These are phyloP conservation scores for Talaromyces nanjingensis DNA, from an alignment of 495 filamentous ascomycete genomes.

Conservation along the genomic window DNA sequence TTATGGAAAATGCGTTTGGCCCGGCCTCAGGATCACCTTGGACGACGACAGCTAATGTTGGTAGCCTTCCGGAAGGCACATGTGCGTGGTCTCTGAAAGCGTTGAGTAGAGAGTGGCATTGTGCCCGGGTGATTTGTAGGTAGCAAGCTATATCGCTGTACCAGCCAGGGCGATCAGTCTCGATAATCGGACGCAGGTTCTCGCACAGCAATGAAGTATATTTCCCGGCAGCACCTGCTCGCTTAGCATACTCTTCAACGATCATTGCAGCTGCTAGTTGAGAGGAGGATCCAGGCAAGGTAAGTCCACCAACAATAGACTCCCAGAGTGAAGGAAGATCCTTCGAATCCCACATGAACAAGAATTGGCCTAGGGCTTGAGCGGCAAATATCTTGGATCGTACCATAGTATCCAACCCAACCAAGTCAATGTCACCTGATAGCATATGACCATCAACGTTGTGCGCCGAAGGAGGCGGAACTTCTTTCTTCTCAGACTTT, in stretches of 20 bases:
- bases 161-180: slow-evolving; percentile 68
- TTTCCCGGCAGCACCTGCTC: slow-evolving; percentile 32
- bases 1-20: slow-evolving; percentile 81
- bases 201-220: slow-evolving; percentile 48
- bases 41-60: slow-evolving; percentile 75
- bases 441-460: slow-evolving; percentile 98
- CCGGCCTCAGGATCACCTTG: slow-evolving; percentile 89
- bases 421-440: slow-evolving; percentile 89
- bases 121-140: slow-evolving; percentile 78
- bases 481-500: slow-evolving; percentile 76
- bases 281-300: slow-evolving; percentile 69
- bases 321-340: slow-evolving; percentile 35
- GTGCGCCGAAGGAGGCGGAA: slow-evolving; percentile 62
- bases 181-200: slow-evolving; percentile 63
- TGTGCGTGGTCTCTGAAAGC: slow-evolving; percentile 82
- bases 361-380: slow-evolving; percentile 62
- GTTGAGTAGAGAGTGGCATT: slow-evolving; percentile 83
- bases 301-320: slow-evolving; percentile 54
- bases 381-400: slow-evolving; percentile 83
- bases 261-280: slow-evolving; percentile 79
- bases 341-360: slow-evolving; percentile 38
- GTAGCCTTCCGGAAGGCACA: slow-evolving; percentile 63
- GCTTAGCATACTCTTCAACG: slow-evolving; percentile 75
- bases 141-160: slow-evolving; percentile 87
- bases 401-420: slow-evolving; percentile 80